Base-by-base conservation (phyloP, 2,329 filamentous ascomycete genomes). In the Aspergillus hiratsukae region DNA sequence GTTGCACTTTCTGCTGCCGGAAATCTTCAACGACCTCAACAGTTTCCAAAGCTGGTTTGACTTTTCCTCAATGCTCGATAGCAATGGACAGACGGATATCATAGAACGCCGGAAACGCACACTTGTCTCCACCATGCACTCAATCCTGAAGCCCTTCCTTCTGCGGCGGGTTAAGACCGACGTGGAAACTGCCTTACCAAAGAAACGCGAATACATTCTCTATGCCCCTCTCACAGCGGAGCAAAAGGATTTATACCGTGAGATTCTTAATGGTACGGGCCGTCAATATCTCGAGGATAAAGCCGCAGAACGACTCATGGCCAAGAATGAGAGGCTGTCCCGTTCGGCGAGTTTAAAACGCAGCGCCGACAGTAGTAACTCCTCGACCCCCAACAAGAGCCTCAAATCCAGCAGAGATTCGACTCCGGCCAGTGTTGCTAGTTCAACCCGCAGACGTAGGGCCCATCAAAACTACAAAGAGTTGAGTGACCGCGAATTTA, bases 11-110 rank as follows among this genome's bases (percentile, higher is more conserved):
- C 78, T 99, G 0, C 82, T 97, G 49, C 94, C 93, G 0, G 89
- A 89, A 41, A 92, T 97, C 31, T 99, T 99, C 65, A 91, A 92
- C 48, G 90, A 96, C 65, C 87, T 95, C 72, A 90, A 95, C 49
- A 91, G 90, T 0, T 99, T 99, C 57, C 90, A 97, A 68, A 86
- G 86, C 1, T 97, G 93, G 92, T 99, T 99, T 60, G 93, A 99
- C 71, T 99, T 99, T 66, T 94, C 90, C 0, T 92, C 91, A 7
- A 80, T 99, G 1, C 85, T 95, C 54, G 90, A 97, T 58, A 90
- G 92, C 62, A 82, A 88, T 37, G 87, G 86, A 0, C 88, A 91
- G 1, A 86, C 90, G 51, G 85, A 92, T 48, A 88, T 96, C 52
- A 87, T 87, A 3, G 89, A 96, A 65, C 85, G 89, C 53, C 84